Base-by-base conservation (phyloP, 208 protist genomes). In the Leishmania tarentolae region DNA sequence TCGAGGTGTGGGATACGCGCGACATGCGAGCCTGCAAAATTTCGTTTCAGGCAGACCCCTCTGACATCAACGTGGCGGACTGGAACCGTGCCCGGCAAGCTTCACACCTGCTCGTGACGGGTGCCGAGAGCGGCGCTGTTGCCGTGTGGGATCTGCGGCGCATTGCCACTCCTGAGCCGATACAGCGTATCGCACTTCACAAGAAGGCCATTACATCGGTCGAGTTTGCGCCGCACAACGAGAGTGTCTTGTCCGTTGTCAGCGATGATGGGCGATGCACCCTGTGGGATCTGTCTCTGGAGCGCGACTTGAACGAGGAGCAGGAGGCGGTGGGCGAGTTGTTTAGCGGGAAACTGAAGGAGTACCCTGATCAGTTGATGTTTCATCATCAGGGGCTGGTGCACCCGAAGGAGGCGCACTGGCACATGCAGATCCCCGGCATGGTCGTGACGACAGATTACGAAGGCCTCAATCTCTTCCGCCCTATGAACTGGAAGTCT, bases 281-380 rank as follows among this genome's bases (percentile, higher is more conserved):
- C 1, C 88, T 99, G 82, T 99, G 99, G 98, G 99, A 99, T 86
- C 92, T 99, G 50, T 98, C 97, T 70, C 88, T 99, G 2, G 99
- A 99, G 91, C 93, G 93, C 44, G 99, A 99, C 81, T 91, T 87
- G 0, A 98, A 98, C 79, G 96, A 98, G 84, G 92, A 98, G 81
- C 83, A 92, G 72, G 87, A 94, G 86, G 91, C 97, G 70, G 91
- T 91, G 57, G 87, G 88, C 3, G 93, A 97, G 81, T 84, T 94
- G 1, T 96, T 97, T 57, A 92, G 91, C 65, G 88, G 91, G 35
- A 83, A 86, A 46, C 89, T 97, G 56, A 91, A 93, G 31, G 90
- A 90, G 70, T 92, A 98, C 71, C 94, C 94, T n/a, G 93, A 96
- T 78, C 98, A 99, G 91, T 91, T 99, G 44, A 96, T 99, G 85